A percentile compares a stretch with the other conserved stretches of the same genome.
These are phyloP conservation scores for Ogataea neopini DNA, from an alignment of 805 yeast species.

Conservation along the genomic window DNA sequence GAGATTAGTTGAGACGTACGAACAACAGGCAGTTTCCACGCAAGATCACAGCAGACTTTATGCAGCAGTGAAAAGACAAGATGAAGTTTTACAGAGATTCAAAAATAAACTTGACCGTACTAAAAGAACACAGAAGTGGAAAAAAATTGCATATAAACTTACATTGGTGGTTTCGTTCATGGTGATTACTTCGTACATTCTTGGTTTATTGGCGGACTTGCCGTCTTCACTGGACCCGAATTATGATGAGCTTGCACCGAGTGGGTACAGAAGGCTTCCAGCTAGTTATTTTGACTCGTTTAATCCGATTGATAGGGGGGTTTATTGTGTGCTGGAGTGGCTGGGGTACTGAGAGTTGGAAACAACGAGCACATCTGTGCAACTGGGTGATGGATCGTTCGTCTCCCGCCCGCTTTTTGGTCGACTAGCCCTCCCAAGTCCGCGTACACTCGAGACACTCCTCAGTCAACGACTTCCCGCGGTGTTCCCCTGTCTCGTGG, in stretches of 20 bases:
- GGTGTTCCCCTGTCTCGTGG: neutral
- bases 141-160: neutral
- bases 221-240: constrained; percentile 13
- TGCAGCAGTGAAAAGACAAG: constrained; percentile 13
- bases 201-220: constrained; percentile 20
- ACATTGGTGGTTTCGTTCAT: neutral
- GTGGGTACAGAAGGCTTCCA: constrained; percentile 21
- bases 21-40: constrained; percentile 4
- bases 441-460: constrained; percentile 32
- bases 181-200: constrained; percentile 13
- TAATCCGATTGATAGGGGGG: constrained; percentile 15
- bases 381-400: too few relatives aligned
- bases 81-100: constrained; percentile 12
- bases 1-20: constrained; percentile 16
- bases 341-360: constrained; percentile 17
- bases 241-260: constrained; percentile 19
- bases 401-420: too few relatives aligned
- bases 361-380: too few relatives aligned
- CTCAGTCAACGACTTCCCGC: constrained; percentile 19
- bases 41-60: constrained; percentile 7
- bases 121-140: constrained; percentile 14
- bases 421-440: constrained; percentile 35
- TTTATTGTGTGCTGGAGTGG: constrained; percentile 17
- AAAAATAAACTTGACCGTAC: constrained; percentile 13
- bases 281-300: constrained; percentile 18